Percentiles rank a stretch among this genome's conserved stretches.
phyloP scores from a whole-genome alignment of 148 eudicot genomes.

The Gaultheria prostrata region DNA sequence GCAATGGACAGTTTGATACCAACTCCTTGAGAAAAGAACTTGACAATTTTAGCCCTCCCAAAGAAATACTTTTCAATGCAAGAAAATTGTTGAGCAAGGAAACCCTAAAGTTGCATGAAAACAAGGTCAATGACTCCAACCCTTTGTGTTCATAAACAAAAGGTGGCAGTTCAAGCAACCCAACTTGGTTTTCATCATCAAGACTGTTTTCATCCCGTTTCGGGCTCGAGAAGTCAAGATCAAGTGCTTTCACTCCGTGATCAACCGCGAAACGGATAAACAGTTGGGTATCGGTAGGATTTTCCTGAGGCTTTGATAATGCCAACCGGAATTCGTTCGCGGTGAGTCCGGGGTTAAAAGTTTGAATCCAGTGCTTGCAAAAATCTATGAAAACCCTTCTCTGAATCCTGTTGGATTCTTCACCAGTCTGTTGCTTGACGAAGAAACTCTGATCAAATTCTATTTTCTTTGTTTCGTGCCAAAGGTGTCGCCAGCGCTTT shows the following conservation, averaged over 20 bases:
- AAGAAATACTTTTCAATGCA: constrained; percentile 18
- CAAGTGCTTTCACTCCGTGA: constrained; percentile 21
- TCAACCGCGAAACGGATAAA: constrained; percentile 18
- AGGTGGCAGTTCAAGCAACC: constrained; percentile 18
- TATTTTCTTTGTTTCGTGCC: constrained; percentile 20
- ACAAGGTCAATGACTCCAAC: constrained; percentile 10
- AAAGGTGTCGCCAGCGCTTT: constrained; percentile 19
- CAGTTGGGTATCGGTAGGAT: neutral
- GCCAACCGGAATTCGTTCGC: constrained; percentile 14
- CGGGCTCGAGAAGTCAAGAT: constrained; percentile 34
- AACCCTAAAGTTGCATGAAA: constrained; percentile 20
- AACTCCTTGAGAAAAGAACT: neutral
- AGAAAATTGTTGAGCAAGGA: constrained; percentile 5
- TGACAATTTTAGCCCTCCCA: constrained; percentile 26
- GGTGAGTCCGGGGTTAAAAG: neutral
- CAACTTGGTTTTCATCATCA: neutral
- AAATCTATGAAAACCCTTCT: constrained; percentile 16
- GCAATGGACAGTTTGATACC: constrained; percentile 15
- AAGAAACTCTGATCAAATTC: constrained; percentile 29
- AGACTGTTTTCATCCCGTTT: neutral
- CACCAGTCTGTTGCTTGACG: neutral
- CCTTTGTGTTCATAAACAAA: constrained; percentile 16
- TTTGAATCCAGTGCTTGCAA: constrained; percentile 1
- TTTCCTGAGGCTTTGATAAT: constrained; percentile 24
- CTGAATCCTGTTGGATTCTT: neutral